Base-by-base conservation (phyloP, 2,329 filamentous ascomycete species). In the Hypoxylon rubiginosum region DNA sequence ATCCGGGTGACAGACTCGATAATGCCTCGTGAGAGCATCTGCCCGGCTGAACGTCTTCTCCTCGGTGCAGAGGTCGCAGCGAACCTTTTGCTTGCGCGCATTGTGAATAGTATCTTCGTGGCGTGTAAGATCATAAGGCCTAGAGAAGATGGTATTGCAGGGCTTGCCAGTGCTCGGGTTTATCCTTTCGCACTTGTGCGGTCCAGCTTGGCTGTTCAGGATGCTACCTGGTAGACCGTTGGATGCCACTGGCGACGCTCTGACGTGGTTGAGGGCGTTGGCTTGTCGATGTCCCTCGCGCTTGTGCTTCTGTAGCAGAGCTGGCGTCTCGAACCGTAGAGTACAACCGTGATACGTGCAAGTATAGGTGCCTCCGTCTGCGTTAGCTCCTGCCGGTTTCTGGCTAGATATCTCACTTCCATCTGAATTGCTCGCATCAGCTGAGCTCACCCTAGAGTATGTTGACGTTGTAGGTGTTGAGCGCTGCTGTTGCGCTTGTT, bases 31-130 rank as follows among this genome's bases (percentile, higher is more conserved):
- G 51, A 98, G 85, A 1, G 96, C 96, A 82, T 99, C 96, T 69
- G 95, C 96, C 62, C 96, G 90, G 73, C 94, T 97, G 76, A 99
- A 99, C 0, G 93, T 97, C 86, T 98, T 98, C 76, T 98, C 95
- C 74, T 98, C 94, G 1, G 92, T 94, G 81, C 96, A 99, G 51
- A 97, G 82, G 68, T 94, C 90, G 80, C 96, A 99, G 48, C 93
- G 90, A 7, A 97, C 94, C 83, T 98, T 98, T 79, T 94, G 90
- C 84, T 97, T 97, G 74, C 92, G 90, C 0, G 90, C 91, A 73
- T 97, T 97, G 85, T 98, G 96, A 70, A 98, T 98, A 0, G 96
- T 98, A 71, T 97, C 95, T 79, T 99, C 96, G 77, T 99, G 96
- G 21, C 96, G 87, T 0, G 96, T 99, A 56, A 99, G 85, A 79